These are phyloP conservation scores for Anisodus acutangulus DNA, from an alignment of 257 asterid species.

Conservation along the genomic window DNA sequence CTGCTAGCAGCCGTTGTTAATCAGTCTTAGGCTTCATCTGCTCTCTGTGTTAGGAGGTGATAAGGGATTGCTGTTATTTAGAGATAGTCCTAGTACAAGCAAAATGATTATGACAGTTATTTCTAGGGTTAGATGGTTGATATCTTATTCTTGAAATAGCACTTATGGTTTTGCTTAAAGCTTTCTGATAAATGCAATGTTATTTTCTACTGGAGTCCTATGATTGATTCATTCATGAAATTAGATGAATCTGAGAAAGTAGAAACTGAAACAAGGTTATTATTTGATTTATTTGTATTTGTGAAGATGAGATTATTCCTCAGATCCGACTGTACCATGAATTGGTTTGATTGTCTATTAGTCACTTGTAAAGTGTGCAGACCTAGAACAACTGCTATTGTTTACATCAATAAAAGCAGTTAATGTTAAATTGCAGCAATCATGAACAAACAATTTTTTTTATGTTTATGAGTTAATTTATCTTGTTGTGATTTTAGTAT, in stretches of 20 bases:
- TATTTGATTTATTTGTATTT: not conserved
- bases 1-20: not conserved
- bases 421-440: not conserved
- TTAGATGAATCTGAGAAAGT: not conserved
- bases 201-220: not conserved
- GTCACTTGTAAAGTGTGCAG: not conserved
- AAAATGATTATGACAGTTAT: not conserved
- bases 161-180: not conserved
- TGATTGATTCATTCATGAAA: constrained; percentile 3
- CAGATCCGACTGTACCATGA: not conserved
- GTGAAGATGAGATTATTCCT: not conserved
- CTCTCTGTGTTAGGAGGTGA: not conserved
- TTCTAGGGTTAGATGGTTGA: no score
- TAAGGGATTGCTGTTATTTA: not conserved
- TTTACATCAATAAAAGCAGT: not conserved
- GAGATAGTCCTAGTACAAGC: not conserved
- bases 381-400: not conserved
- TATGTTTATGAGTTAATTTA: not conserved
- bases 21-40: constrained; percentile 2
- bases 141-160: not conserved
- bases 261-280: not conserved
- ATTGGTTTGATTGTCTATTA: not conserved
- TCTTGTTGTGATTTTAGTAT: not conserved
- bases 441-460: not conserved
- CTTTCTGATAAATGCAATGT: not conserved